Base-by-base conservation (phyloP, 2,329 filamentous ascomycete genomes). In the Scytalidium sp. region DNA sequence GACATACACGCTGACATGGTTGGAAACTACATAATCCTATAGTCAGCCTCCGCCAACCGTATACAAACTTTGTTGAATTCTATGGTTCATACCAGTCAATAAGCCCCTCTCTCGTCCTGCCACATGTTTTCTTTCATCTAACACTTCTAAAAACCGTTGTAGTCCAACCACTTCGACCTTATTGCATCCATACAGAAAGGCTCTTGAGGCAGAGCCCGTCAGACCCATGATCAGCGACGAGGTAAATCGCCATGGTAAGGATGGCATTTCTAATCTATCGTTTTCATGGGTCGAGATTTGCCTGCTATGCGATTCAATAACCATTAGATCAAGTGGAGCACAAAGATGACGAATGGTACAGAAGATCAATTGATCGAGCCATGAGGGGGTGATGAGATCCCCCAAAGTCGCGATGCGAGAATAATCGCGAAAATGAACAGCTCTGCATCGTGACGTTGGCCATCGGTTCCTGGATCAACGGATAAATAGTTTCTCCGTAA, bases 1-100 rank as follows among this genome's bases (percentile, higher is more conserved):
- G 68, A 86, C 87, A 71, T 86, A 94, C 88, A 95, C 85, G 67
- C 87, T 91, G 57, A 90, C 81, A 73, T 96, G 90, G 68, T 95
- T 96, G 44, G 88, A 93, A 29, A 94, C 90, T 91, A 60, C 50
- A 47, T 42, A 20, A 36, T 27, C 22, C 47, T 47, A 17, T 19
- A 49, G 42, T 41, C 41, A 51, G 49, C 51, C 20, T 47, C 52
- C 41, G 52, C 48, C 43, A 41, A 52, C 40, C 29, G 10, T 17
- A 22, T 23, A 40, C 11, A 19, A 11, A 45, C 11, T 13, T 17
- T 21, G 10, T 13, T 41, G n/a, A 45, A 48, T 46, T 13, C 2
- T 42, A 13, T 13, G 17, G 41, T 23, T 47, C 39, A 41, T 59
- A 90, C 88, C 89, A 56, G 93, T 97, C 53, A 97, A 77, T 53